phyloP scores from a whole-genome alignment of 1,139 yeast genomes.

The Wickerhamiella pararugosa region DNA sequence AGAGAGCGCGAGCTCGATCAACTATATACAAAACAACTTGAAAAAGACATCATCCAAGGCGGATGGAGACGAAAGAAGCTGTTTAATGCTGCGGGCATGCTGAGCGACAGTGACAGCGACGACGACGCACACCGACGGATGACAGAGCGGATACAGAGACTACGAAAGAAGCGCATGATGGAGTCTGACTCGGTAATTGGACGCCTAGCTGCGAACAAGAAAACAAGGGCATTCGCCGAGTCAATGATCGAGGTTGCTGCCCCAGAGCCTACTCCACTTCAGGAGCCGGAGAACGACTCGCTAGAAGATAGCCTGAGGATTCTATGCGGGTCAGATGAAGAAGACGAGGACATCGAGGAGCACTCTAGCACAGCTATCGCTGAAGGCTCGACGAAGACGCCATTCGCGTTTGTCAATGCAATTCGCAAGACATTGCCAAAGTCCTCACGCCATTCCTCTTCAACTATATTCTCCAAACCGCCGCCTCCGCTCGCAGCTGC shows the following conservation, averaged over 20 bases:
- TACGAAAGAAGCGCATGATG: neutral
- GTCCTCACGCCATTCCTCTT: too few relatives aligned
- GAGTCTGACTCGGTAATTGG: neutral
- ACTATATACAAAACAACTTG: neutral
- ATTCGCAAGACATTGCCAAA: too few relatives aligned
- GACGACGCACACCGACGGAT: neutral
- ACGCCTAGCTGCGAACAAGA: neutral
- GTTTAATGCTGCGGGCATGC: slow-evolving; percentile 3
- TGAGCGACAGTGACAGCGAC: slow-evolving; percentile 2
- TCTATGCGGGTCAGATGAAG: too few relatives aligned
- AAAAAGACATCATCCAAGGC: slow-evolving; percentile 1
- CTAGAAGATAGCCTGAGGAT: too few relatives aligned
- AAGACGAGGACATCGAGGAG: too few relatives aligned
- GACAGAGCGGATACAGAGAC: neutral
- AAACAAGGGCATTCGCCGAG: slow-evolving; percentile 4
- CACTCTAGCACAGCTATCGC: too few relatives aligned
- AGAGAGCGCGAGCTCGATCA: slow-evolving; percentile 2
- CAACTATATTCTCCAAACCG: too few relatives aligned
- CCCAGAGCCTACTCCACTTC: too few relatives aligned
- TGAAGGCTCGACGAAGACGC: too few relatives aligned
- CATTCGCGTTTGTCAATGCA: too few relatives aligned
- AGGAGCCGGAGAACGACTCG: too few relatives aligned
- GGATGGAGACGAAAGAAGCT: slow-evolving; percentile 4
- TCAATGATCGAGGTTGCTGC: neutral
- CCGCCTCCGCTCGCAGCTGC: too few relatives aligned